Evolutionary conservation across 768 basidiomycete species (phyloP).

Genomic region (Crepidotus variabilis): DNA sequence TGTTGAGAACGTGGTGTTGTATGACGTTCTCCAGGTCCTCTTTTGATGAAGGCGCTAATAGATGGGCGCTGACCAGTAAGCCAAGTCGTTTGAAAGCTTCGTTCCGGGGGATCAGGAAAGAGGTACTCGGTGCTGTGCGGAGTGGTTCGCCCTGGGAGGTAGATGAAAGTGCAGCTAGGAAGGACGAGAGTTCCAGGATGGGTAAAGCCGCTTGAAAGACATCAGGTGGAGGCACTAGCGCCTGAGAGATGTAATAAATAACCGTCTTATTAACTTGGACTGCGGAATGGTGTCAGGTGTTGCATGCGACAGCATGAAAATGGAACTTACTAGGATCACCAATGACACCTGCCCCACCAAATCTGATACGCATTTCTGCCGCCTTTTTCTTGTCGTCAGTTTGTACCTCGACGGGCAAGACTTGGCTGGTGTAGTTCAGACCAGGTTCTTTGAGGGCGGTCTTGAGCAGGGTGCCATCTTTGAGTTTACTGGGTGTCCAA

Average conservation of each 20-base stretch:
- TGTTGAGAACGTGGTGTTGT: conserved; percentile 79
- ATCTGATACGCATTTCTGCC: conserved; percentile 57
- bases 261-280: conserved; percentile 74
- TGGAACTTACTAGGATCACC: conserved; percentile 65
- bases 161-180: conserved; percentile 87
- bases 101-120: conserved; percentile 87
- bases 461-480: conserved; percentile 71
- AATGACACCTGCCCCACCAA: conserved; percentile 79
- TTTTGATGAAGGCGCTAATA: conserved; percentile 75
- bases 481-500: conserved; percentile 67
- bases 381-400: conserved; percentile 42
- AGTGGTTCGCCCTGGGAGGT: conserved; percentile 74
- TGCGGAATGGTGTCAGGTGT: conserved; percentile 22
- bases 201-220: conserved; percentile 79
- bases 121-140: conserved; percentile 61
- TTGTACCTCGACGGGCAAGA: conserved; percentile 64
- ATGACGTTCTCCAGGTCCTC: conserved; percentile 80
- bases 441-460: conserved; percentile 76
- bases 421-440: conserved; percentile 65
- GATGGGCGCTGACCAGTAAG: conserved; percentile 76
- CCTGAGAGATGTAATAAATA: conserved; percentile 86
- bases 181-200: conserved; percentile 81
- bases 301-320: background rate
- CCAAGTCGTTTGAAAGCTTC: conserved; percentile 87
- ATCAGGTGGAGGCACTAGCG: conserved; percentile 80